Evolutionary conservation across 345 rosid species (phyloP), one percentile per base, ranked within the genome.

Genomic region (Lepidium sativum): DNA sequence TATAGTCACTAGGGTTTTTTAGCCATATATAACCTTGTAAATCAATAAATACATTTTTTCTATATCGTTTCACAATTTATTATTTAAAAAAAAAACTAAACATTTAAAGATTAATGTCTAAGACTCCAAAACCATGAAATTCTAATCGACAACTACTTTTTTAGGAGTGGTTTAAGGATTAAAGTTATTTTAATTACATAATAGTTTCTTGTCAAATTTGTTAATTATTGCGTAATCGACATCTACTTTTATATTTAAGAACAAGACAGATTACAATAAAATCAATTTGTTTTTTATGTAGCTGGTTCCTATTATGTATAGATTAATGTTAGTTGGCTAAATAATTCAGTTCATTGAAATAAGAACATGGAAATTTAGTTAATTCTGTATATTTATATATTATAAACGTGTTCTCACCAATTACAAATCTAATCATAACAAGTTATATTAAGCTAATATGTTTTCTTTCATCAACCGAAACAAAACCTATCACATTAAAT

Each of bases 311-410:
- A 44, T 27, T 54, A 66, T 25, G 43, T 31, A 32, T 41, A 32
- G 21, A 54, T 1, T 33, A 54, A 33, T 33, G 13, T 33, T 66
- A 45, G 70, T 44, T 16, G 71, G 56, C 56, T 47, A 67, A 45
- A 32, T 12, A 56, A 37, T 56, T 48, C 31, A 12, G 41, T 60
- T 41, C 2, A 9, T 29, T 17, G n/a, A 63, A 63, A 12, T 15
- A 38, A 15, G 23, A 52, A 38, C 25, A 23, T 35, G 27, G 25
- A 21, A 14, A 49, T 7, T 17, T 8, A 34, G n/a, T 15, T 12
- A 31, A 12, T 18, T 43, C 7, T 37, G 8, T 63, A 47, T 25
- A 23, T 23, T 23, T 25, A 25, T 45, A 12, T 53, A 32, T 53
- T 58, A 17, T 10, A 59, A 58, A 39, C 72, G 66, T 66, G 57